Evolutionary conservation across 2,329 filamentous ascomycete genomes (phyloP).

Genomic region (Colletotrichum siamense): DNA sequence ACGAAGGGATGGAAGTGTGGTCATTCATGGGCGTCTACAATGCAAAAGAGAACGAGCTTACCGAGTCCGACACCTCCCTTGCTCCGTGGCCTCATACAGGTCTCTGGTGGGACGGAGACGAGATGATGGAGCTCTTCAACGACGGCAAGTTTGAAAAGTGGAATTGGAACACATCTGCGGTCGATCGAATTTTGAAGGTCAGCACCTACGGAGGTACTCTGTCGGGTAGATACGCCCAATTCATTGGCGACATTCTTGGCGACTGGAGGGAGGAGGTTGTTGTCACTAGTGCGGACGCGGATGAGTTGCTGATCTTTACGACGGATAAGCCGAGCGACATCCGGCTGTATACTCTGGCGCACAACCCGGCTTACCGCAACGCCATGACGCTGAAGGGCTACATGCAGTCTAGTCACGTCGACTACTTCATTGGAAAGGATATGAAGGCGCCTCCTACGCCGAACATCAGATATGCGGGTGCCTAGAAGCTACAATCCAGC

Average conservation of each 20-base stretch:
- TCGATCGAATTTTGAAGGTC: neutral
- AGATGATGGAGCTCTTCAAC: slow-evolving; percentile 27
- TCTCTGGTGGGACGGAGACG: slow-evolving; percentile 23
- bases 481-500: rapidly evolving
- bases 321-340: slow-evolving; percentile 24
- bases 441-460: slow-evolving; percentile 23
- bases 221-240: slow-evolving; percentile 15
- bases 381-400: slow-evolving; percentile 29
- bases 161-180: slow-evolving; percentile 4
- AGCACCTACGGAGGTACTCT: slow-evolving; percentile 4
- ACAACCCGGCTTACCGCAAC: slow-evolving; percentile 30
- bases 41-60: slow-evolving; percentile 13
- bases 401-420: slow-evolving; percentile 26
- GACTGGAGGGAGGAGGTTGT: slow-evolving; percentile 29
- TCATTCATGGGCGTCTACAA: slow-evolving; percentile 26
- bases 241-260: slow-evolving; percentile 25
- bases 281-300: slow-evolving; percentile 16
- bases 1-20: slow-evolving; percentile 26
- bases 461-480: slow-evolving; percentile 3
- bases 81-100: slow-evolving; percentile 13
- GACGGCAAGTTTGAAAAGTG: slow-evolving; percentile 28
- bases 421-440: slow-evolving; percentile 25
- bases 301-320: slow-evolving; percentile 27
- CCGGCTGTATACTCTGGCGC: slow-evolving; percentile 27
- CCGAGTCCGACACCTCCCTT: neutral